phyloP scores from a whole-genome alignment of 2,329 filamentous ascomycete species.

The Cucurbitaria berberidis region DNA sequence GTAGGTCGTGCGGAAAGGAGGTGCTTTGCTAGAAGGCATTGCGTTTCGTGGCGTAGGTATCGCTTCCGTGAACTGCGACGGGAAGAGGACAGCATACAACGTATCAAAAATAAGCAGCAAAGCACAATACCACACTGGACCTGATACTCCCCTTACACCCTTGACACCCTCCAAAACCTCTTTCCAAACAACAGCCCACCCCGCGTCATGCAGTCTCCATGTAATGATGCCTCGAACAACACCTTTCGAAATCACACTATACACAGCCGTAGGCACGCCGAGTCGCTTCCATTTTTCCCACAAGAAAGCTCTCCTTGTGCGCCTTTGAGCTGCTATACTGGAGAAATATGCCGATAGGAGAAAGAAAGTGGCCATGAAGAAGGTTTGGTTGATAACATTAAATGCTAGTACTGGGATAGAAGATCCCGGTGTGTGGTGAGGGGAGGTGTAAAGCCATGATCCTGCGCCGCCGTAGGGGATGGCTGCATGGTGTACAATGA shows the following conservation, averaged over 20 bases:
- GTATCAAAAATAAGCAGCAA: constrained; percentile 24
- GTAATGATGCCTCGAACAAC: constrained; percentile 6
- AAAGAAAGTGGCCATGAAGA: constrained; percentile 31
- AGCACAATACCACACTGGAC: constrained; percentile 28
- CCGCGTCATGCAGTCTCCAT: not conserved
- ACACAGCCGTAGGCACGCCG: constrained; percentile 21
- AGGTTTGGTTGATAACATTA: constrained; percentile 27
- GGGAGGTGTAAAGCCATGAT: constrained; percentile 17
- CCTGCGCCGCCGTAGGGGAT: constrained; percentile 28
- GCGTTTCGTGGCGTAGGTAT: too few species aligned
- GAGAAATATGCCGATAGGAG: constrained; percentile 29
- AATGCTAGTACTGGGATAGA: constrained; percentile 14
- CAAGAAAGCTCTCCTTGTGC: constrained; percentile 2
- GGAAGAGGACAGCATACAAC: constrained; percentile 4
- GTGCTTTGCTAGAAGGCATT: too few species aligned
- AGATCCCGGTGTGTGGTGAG: not conserved
- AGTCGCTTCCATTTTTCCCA: constrained; percentile 22
- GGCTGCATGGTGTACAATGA: constrained; percentile 25
- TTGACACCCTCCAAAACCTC: constrained; percentile 3
- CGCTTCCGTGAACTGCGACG: constrained; percentile 2
- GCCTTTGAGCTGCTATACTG: constrained; percentile 10
- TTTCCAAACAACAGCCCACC: not conserved
- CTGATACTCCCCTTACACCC: constrained; percentile 16
- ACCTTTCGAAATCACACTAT: constrained; percentile 8
- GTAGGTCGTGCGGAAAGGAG: not conserved